Evolutionary conservation across 192 early-diverging fungal species (phyloP).

Genomic region (Backusella parvicylindrica): DNA sequence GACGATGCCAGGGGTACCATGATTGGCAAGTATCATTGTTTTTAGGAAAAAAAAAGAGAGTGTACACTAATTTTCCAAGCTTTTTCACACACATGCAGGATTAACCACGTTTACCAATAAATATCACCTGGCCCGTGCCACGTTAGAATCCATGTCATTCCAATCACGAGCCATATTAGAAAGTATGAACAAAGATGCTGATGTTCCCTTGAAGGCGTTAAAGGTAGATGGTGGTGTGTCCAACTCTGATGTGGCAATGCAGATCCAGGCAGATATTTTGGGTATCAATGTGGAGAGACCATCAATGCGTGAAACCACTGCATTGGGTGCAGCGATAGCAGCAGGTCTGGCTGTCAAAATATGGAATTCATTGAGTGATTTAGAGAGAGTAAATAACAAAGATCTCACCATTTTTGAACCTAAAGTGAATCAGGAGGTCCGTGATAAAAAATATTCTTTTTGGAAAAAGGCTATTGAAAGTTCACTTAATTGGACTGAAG

Average conservation of each 20-base stretch:
- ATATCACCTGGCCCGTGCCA: slow-evolving; percentile 82
- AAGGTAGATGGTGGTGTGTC: slow-evolving; percentile 91
- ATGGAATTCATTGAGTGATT: slow-evolving; percentile 52
- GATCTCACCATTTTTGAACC: slow-evolving; percentile 42
- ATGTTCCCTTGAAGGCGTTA: slow-evolving; percentile 61
- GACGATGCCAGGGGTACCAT: slow-evolving; percentile 88
- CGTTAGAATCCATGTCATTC: slow-evolving; percentile 87
- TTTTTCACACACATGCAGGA: too few species aligned
- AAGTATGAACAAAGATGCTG: slow-evolving; percentile 79
- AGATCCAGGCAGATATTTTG: slow-evolving; percentile 83
- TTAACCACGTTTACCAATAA: slow-evolving; percentile 90
- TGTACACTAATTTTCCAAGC: too few species aligned
- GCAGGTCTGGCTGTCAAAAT: slow-evolving; percentile 57
- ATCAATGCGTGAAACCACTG: slow-evolving; percentile 87
- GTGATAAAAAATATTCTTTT: slow-evolving; percentile 50
- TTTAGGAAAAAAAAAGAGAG: too few species aligned
- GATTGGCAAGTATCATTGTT: slow-evolving; percentile 48
- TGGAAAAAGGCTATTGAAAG: slow-evolving; percentile 80
- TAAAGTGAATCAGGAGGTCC: slow-evolving; percentile 43
- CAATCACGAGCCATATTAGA: slow-evolving; percentile 85
- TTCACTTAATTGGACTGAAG: slow-evolving; percentile 56
- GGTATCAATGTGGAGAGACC: slow-evolving; percentile 79
- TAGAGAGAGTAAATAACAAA: slow-evolving; percentile 53
- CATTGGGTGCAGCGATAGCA: slow-evolving; percentile 87
- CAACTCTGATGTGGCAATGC: slow-evolving; percentile 85